Conservation (phyloP, 163 green algal genomes). For the Smithsoniella earleae region DNA sequence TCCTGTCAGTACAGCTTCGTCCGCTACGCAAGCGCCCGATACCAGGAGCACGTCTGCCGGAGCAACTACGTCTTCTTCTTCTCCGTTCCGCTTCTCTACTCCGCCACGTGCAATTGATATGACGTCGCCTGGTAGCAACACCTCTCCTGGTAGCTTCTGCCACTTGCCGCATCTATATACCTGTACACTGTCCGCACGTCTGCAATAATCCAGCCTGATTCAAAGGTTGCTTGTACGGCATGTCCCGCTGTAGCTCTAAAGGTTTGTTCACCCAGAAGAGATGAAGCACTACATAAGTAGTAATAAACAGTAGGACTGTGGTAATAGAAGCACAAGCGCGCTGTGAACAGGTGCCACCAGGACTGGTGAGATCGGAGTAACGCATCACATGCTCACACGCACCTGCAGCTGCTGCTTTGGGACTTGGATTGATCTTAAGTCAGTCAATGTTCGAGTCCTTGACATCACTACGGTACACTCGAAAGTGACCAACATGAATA, state of each 20-base stretch:
- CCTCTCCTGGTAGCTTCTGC: constrained; percentile 61
- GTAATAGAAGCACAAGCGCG: no score
- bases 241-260: no score
- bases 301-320: no score
- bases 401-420: constrained; percentile 59
- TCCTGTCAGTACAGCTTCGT: constrained; percentile 93
- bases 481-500: constrained; percentile 96
- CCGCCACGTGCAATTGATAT: constrained; percentile 74
- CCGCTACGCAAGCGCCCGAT: constrained; percentile 79
- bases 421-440: constrained; percentile 71
- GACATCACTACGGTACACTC: constrained; percentile 91
- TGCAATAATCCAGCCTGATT: no score
- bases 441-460: constrained; percentile 70
- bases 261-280: background rate
- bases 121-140: constrained; percentile 86
- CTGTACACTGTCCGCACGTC: no score
- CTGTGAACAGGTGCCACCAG: no score
- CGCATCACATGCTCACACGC: background rate
- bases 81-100: constrained; percentile 33
- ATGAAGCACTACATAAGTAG: no score
- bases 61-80: constrained; percentile 55
- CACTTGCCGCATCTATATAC: constrained; percentile 39
- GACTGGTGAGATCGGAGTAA: no score
- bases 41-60: constrained; percentile 86
- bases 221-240: no score